These are phyloP conservation scores for Auricularia cornea DNA, from an alignment of 768 basidiomycete genomes.

Conservation along the genomic window DNA sequence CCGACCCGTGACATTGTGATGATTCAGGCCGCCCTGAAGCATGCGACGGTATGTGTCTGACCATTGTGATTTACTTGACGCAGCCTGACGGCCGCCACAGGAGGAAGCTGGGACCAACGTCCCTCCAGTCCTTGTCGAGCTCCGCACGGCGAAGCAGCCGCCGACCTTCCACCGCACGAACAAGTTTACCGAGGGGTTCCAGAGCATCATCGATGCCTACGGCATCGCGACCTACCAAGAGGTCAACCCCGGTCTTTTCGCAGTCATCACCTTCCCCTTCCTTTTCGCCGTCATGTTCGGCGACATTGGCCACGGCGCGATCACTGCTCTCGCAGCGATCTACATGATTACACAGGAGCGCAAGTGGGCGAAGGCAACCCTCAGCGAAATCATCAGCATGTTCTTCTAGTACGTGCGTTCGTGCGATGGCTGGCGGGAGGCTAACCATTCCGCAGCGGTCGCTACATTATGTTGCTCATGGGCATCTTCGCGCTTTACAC, in stretches of 20 bases:
- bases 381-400: constrained; percentile 78
- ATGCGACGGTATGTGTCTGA: constrained; percentile 49
- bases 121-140: constrained; percentile 85
- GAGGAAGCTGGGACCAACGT: constrained; percentile 91
- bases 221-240: constrained; percentile 93
- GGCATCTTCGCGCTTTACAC: constrained; percentile 96
- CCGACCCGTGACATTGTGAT: constrained; percentile 82
- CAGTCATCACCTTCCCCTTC: constrained; percentile 91
- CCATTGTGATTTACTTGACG: constrained; percentile 27
- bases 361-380: constrained; percentile 59
- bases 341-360: constrained; percentile 86
- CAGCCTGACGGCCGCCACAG: constrained; percentile 6
- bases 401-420: constrained; percentile 81
- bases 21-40: constrained; percentile 81
- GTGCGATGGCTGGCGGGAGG: constrained; percentile 12
- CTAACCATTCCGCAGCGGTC: constrained; percentile 51
- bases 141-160: constrained; percentile 82
- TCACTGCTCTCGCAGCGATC: constrained; percentile 67
- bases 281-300: constrained; percentile 99
- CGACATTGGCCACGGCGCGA: constrained; percentile 91
- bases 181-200: constrained; percentile 95
- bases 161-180: constrained; percentile 93
- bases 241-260: constrained; percentile 92
- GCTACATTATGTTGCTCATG: constrained; percentile 98
- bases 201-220: constrained; percentile 97